A percentile compares a stretch with the other conserved stretches of the same genome.
Conservation (phyloP, 352 stramenopile species). For the Hyaloperonospora arabidopsidis region DNA sequence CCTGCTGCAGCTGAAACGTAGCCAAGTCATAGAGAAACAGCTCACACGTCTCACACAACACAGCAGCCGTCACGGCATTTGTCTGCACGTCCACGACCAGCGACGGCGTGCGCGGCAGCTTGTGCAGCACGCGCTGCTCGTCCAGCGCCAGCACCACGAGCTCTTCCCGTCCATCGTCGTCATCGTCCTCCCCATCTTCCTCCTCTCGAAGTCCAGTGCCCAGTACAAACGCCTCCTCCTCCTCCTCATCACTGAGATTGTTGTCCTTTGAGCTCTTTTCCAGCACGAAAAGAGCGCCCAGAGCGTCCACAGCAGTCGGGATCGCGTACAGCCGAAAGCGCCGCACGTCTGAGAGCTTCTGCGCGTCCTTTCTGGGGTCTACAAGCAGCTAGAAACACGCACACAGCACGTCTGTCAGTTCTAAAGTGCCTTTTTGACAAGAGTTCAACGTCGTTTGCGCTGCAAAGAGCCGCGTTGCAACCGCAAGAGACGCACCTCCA, state of each 20-base stretch:
- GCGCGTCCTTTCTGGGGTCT: conserved; percentile 36
- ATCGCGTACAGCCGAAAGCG: conserved; percentile 57
- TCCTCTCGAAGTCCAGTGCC: conserved; percentile 8
- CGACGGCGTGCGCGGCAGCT: conserved; percentile 51
- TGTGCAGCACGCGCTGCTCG: conserved; percentile 42
- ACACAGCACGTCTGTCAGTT: conserved; percentile 10
- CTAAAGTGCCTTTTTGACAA: neutral
- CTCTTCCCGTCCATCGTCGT: conserved; percentile 37
- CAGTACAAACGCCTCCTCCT: conserved; percentile 36
- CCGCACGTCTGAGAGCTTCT: conserved; percentile 38
- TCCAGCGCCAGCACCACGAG: conserved; percentile 44
- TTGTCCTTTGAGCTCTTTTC: conserved; percentile 24
- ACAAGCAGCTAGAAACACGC: conserved; percentile 35
- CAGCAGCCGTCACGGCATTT: conserved; percentile 39
- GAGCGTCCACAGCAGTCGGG: conserved; percentile 9
- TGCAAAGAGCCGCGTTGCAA: neutral
- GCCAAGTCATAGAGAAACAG: conserved; percentile 56
- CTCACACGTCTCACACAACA: conserved; percentile 63
- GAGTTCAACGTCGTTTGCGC: neutral
- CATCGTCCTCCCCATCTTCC: neutral
- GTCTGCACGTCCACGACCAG: conserved; percentile 65
- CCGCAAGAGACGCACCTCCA: conserved; percentile 30
- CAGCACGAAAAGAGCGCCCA: conserved; percentile 47
- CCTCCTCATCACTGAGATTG: conserved; percentile 3
- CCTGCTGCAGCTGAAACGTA: conserved; percentile 39